A percentile compares a stretch with the other conserved stretches of the same genome.
Conservation (phyloP, 1,139 yeast genomes). For the Yamadazyma sp. region DNA sequence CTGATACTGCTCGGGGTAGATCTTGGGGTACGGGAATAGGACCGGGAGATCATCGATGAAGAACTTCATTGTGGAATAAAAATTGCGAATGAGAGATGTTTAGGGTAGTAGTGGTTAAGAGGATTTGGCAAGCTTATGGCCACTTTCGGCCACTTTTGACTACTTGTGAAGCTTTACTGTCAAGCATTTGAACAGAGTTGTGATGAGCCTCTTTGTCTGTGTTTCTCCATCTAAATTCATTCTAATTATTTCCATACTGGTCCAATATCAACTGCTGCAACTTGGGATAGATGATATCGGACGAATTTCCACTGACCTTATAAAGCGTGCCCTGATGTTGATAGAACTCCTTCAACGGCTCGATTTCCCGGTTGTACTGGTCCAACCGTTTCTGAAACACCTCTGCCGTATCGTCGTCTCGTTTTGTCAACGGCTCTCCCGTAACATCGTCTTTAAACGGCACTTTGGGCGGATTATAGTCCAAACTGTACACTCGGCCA, state of each 20-base stretch:
- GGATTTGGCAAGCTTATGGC: too few species aligned
- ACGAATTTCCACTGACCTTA: conserved; percentile 70
- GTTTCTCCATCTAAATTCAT: too few species aligned
- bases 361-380: conserved; percentile 57
- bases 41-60: conserved; percentile 94
- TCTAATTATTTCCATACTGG: conserved; percentile 24
- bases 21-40: conserved; percentile 93
- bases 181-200: too few species aligned
- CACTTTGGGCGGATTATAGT: conserved; percentile 84
- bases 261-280: conserved; percentile 41
- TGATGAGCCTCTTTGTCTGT: too few species aligned
- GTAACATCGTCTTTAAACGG: conserved; percentile 84
- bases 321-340: conserved; percentile 49
- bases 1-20: conserved; percentile 96
- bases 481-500: conserved; percentile 82
- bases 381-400: conserved; percentile 69
- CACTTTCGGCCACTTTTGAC: too few species aligned
- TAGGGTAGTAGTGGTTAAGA: too few species aligned
- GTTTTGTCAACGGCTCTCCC: conserved; percentile 77
- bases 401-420: conserved; percentile 76
- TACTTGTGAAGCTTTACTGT: too few species aligned
- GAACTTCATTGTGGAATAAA: conserved; percentile 51
- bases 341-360: conserved; percentile 68
- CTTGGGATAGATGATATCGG: conserved; percentile 76
- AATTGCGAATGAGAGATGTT: too few species aligned